Evolutionary conservation across 345 rosid species (phyloP), one percentile per base, ranked within the genome.

Genomic region (Cardiospermum halicacabum): DNA sequence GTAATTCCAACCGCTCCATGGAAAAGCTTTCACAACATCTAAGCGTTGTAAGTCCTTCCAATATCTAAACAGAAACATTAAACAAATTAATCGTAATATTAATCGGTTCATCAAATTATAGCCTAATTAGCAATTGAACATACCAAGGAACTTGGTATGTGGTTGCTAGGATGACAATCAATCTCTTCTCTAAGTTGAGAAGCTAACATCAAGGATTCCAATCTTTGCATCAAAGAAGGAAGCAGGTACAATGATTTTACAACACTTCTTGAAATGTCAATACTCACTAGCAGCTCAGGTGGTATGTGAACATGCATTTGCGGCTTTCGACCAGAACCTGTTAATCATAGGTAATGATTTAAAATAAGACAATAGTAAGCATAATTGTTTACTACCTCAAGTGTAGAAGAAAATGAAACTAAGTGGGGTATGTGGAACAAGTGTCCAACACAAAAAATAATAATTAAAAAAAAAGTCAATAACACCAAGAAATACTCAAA

Each of bases 1-100:
- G 94, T 70, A 90, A 75, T 76, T 90, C 98, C 78, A 93, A 66
- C n/a, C 98, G 83, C 78, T 93, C 98, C 94, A 90, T 79, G 28
- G 98, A 93, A 81, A 90, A 90, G 12, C 68, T 69, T 75, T 93
- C 96, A 53, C 81, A 69, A 69, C 89, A 81, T 78, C 89, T 74
- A 34, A 77, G 78, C 28, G 96, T 81, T 58, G 98, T 90, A 59
- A 90, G 67, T 26, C 96, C 96, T 79, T 85, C 94, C 69, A 90
- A 75, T 57, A 93, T 79, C 98, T 93, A 66, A 74, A 64, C 64
- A 70, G 2, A 67, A 53, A 69, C 32, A 22, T 53, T 16, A 48
- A 63, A 31, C 45, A 16, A 18, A 19, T 31, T 59, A 51, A 48
- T 12, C 34, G 21, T 25, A 3, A 3, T 39, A 53, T 50, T 69